Percentiles rank a stretch among this genome's conserved stretches.
Evolutionary conservation across 139 green algal species (phyloP).

Genomic region (Tetraselmis striata): DNA sequence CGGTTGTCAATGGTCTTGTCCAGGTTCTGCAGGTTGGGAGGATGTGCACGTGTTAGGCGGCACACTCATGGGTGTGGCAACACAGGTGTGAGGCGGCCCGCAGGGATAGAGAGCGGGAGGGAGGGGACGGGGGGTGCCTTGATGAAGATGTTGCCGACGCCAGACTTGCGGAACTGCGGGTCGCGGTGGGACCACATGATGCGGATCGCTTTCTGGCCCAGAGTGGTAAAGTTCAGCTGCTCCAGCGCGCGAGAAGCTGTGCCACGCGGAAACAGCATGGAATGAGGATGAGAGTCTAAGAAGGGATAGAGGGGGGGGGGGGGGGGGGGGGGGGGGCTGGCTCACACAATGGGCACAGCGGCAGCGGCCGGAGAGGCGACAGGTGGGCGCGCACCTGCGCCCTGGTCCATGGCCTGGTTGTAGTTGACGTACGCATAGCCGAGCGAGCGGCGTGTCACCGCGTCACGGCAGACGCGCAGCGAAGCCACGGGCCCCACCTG

Average conservation of each 20-base stretch:
- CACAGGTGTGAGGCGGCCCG: too few relatives aligned
- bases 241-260: slow-evolving; percentile 59
- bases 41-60: background rate
- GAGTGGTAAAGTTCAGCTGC: slow-evolving; percentile 78
- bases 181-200: slow-evolving; percentile 92
- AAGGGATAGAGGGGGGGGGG: too few relatives aligned
- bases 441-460: slow-evolving; percentile 83
- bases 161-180: slow-evolving; percentile 62
- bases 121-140: slow-evolving; percentile 46
- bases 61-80: background rate
- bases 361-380: too few relatives aligned
- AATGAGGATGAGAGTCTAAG: background rate
- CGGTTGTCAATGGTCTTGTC: slow-evolving; percentile 88
- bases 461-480: slow-evolving; percentile 89
- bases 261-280: background rate
- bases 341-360: background rate
- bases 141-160: slow-evolving; percentile 93
- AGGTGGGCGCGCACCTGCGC: slow-evolving; percentile 67
- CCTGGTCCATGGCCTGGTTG: slow-evolving; percentile 73
- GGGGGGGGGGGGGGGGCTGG: too few relatives aligned
- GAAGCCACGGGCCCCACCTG: slow-evolving; percentile 85
- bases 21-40: slow-evolving; percentile 62
- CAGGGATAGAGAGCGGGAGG: background rate
- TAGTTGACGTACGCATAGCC: slow-evolving; percentile 97
- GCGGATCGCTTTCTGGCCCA: slow-evolving; percentile 84